Base-by-base conservation (phyloP, 805 yeast species). In the Monosporozyma aquatica region DNA sequence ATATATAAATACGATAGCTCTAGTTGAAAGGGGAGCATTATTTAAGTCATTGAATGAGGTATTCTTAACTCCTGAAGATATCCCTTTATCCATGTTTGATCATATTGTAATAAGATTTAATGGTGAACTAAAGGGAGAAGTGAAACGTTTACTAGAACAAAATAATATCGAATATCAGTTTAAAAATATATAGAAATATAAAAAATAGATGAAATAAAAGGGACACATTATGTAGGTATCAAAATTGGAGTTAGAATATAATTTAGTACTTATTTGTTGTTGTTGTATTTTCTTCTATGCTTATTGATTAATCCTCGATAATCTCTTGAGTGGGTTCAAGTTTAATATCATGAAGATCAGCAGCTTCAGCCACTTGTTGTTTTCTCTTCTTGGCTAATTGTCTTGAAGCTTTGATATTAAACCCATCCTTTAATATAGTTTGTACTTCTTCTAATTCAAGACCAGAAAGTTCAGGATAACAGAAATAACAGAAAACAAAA, bases 361-460 rank as follows among this genome's bases (percentile, higher is more conserved):
- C 43, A n/a, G 36, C 41, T 25, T 46, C 44, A 15, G 56, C 52
- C 18, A 47, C 50, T 43, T 58, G 61, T 42, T 56, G 54, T 38
- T 59, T 61, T 45, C 64, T 56, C 56, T 75, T 70, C 45, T 70
- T 68, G 30, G 83, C 82, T 49, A 80, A 56, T 39, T 64, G 66
- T 47, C 72, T 62, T 1, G 85, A 76, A 34, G 75, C 75, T 54
- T 76, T 80, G 50, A 92, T 85, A 53, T 85, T 83, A 70, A 90
- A 90, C 1, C 97, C 97, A 47, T 80, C 83, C 29, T 80, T 71
- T 49, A 90, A 72, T 15, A 90, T 71, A 42, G 75, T 73, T 54
- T 89, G 94, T 38, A 94, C 85, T 66, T 90, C 97, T 63, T 92
- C 98, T 46, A 90, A 70, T 54, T 85, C 87, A 58, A 90, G 73